Evolutionary conservation across 345 rosid genomes (phyloP), one percentile per base, ranked within the genome.

Genomic region (Ricinus communis): DNA sequence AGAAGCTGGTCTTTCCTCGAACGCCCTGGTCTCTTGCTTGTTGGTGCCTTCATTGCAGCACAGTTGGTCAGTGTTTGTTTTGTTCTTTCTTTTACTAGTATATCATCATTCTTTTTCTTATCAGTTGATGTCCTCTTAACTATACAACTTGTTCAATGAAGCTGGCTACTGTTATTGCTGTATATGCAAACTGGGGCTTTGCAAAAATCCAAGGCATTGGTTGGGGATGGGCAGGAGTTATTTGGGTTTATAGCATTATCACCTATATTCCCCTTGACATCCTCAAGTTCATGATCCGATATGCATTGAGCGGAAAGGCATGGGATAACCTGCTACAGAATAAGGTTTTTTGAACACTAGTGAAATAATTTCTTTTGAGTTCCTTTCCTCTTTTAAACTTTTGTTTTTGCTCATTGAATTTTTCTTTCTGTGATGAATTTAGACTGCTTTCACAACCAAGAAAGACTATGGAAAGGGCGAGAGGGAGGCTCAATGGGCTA

Each of bases 171-270:
- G 0, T 78, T 31, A 81, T 94, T 80, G 95, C 98, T 19, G 95
- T 88, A 12, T 88, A 81, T 58, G 83, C 88, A 27, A 70, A 70
- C 63, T 90, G 97, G 97, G 82, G 79, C 27, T 94, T 94, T 55
- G 98, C 98, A 47, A 86, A 78, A 72, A 82, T 94, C 33, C 46
- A 83, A 79, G 98, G 98, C 45, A 71, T 81, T 28, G 97, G 98
- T 13, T 87, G 95, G 93, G 95, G 97, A 79, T 94, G 98, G 98
- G 98, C 97, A 4, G 96, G 86, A 16, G 83, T 83, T 30, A 86
- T 94, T 21, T 94, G 99, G 99, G 80, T 95, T 46, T 95, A 72
- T 77, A 95, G 97, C 51, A 3, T 89, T 36, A 76, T 95, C 54
- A 83, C 83, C 82, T 95, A 90, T 28, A 0, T 92, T 27, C 99